Percentiles rank a stretch among this genome's conserved stretches.
Evolutionary conservation across 73 alveolate genomes (phyloP).

Genomic region (Stentor roeselii): DNA sequence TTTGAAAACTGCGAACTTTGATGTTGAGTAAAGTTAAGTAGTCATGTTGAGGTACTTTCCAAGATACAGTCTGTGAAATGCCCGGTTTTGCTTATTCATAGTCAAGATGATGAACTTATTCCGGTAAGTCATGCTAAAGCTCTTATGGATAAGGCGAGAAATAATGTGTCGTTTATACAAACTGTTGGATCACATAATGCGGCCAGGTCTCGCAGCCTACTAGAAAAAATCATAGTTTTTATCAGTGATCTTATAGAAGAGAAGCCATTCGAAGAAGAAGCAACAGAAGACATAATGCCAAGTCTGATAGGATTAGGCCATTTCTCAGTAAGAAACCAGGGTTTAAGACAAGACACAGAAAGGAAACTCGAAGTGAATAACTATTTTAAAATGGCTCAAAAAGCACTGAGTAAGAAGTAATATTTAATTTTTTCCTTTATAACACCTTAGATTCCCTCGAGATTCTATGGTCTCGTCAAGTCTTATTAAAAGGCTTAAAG

Average conservation of each 20-base stretch:
- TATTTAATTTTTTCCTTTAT: background rate
- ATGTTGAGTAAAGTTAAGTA: conserved; percentile 39
- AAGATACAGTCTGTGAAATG: conserved; percentile 34
- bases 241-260: background rate
- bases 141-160: background rate
- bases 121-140: conserved; percentile 56
- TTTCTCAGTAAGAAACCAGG: background rate
- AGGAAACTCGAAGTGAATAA: background rate
- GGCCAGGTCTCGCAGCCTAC: background rate
- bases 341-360: background rate
- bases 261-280: conserved; percentile 2
- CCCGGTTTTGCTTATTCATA: conserved; percentile 61
- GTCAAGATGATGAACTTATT: conserved; percentile 59
- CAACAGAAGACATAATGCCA: background rate
- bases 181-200: conserved; percentile 7
- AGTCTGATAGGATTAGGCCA: background rate
- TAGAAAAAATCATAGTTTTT: background rate
- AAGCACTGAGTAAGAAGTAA: background rate
- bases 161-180: conserved; percentile 1
- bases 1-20: conserved; percentile 35
- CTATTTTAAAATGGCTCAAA: background rate
- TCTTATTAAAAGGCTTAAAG: conserved; percentile 10
- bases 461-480: background rate
- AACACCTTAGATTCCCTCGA: no score
- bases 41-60: conserved; percentile 11